Conservation (phyloP, 345 rosid species). For the Garcia nutans region DNA sequence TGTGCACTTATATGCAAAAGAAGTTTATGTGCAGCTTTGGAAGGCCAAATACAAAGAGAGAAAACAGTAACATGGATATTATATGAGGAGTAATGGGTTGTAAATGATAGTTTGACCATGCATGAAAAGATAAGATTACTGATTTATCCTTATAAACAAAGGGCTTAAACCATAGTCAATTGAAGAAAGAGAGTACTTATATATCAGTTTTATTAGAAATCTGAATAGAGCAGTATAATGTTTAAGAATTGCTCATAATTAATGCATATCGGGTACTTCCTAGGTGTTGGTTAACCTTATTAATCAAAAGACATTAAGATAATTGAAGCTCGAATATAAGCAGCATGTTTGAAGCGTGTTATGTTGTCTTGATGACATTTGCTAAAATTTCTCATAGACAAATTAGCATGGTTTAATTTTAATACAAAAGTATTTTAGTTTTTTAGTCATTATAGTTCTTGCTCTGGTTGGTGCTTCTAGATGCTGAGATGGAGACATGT, state of each 20-base stretch:
- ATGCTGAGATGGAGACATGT: conserved; percentile 68
- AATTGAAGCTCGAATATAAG: background rate
- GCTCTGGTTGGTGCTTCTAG: conserved; percentile 38
- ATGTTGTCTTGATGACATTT: background rate
- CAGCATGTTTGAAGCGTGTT: background rate
- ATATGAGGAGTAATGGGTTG: background rate
- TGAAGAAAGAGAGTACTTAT: background rate
- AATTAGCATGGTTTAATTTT: background rate
- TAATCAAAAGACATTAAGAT: background rate
- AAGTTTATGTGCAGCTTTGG: conserved; percentile 1
- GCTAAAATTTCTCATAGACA: background rate
- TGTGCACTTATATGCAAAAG: background rate
- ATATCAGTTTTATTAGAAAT: background rate
- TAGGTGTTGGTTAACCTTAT: background rate
- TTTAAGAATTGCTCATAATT: background rate
- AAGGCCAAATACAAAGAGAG: background rate
- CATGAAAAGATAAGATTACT: background rate
- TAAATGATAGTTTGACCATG: background rate
- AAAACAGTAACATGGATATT: background rate
- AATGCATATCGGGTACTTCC: background rate
- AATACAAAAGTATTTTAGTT: background rate
- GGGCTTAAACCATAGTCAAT: background rate
- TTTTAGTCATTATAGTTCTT: conserved; percentile 6
- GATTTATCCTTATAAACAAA: background rate
- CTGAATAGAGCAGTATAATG: background rate